phyloP scores from a whole-genome alignment of 805 yeast genomes.

The Wickerhamomyces rabaulensis region DNA sequence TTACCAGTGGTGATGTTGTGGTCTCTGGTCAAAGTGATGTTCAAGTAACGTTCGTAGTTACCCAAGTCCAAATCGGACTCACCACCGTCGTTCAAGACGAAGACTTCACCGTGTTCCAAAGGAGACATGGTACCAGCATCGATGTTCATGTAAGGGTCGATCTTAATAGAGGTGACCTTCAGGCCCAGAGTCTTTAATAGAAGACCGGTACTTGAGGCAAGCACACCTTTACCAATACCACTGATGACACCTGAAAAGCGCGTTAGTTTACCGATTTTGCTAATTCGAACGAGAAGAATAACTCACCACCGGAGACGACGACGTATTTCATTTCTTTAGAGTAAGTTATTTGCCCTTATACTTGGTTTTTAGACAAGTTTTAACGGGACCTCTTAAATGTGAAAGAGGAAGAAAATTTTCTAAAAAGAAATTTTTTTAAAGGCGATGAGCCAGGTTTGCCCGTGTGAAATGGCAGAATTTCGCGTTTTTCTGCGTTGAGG shows the following conservation, averaged over 20 bases:
- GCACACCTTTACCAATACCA: conserved; percentile 98
- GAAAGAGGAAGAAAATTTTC: not conserved
- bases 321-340: conserved; percentile 81
- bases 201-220: conserved; percentile 96
- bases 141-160: conserved; percentile 98
- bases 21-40: conserved; percentile 86
- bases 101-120: conserved; percentile 97
- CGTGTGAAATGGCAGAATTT: not conserved
- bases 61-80: conserved; percentile 98
- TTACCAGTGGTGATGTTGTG: conserved; percentile 99
- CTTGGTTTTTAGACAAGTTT: not conserved
- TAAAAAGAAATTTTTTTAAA: not conserved
- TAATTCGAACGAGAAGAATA: not conserved
- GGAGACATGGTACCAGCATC: conserved; percentile 99
- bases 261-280: not conserved
- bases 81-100: conserved; percentile 97
- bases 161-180: conserved; percentile 94
- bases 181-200: conserved; percentile 88
- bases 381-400: not conserved
- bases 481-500: too few relatives aligned
- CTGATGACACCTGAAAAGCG: conserved; percentile 61
- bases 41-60: conserved; percentile 94
- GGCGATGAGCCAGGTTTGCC: not conserved
- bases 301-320: conserved; percentile 89
- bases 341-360: not conserved